These are phyloP conservation scores for Xanthoconium separans DNA, from an alignment of 1,284 basidiomycete species.

Conservation along the genomic window DNA sequence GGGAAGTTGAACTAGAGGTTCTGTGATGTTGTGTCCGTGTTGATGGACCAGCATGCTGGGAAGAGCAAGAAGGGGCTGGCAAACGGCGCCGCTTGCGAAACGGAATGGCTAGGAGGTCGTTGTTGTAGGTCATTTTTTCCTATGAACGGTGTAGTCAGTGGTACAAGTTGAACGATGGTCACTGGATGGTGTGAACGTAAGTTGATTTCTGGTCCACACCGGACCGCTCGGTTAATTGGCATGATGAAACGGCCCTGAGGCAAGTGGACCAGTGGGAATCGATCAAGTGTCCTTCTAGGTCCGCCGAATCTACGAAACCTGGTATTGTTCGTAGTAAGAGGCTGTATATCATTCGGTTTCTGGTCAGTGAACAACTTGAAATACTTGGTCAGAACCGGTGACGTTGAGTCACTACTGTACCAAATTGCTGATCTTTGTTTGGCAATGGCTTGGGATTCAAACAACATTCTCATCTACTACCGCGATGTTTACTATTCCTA, in stretches of 20 bases:
- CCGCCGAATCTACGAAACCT: background rate
- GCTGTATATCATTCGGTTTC: background rate
- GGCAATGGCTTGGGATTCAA: conserved; percentile 17
- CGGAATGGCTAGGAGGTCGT: conserved; percentile 9
- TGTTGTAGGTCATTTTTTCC: conserved; percentile 21
- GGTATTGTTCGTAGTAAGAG: no score
- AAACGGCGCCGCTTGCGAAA: conserved; percentile 3
- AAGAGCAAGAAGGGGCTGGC: background rate
- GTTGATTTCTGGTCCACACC: conserved; percentile 22
- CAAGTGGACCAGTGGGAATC: conserved; percentile 9
- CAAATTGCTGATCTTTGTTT: conserved; percentile 12
- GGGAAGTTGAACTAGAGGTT: conserved; percentile 16
- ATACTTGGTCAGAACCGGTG: background rate
- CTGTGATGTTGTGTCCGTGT: conserved; percentile 7
- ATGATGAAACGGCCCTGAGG: conserved; percentile 14
- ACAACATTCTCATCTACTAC: background rate
- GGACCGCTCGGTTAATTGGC: conserved; percentile 25
- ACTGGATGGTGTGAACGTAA: conserved; percentile 24
- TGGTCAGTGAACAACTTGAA: background rate
- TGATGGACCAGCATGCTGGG: conserved; percentile 8
- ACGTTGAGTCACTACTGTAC: no score
- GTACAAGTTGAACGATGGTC: conserved; percentile 25
- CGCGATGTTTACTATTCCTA: conserved; percentile 9
- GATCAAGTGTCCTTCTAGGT: background rate
- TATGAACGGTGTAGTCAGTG: conserved; percentile 10